Percentiles rank a stretch among this genome's conserved stretches.
These are phyloP conservation scores for Xylaria polymorpha DNA, from an alignment of 2,329 filamentous ascomycete genomes.

Conservation along the genomic window DNA sequence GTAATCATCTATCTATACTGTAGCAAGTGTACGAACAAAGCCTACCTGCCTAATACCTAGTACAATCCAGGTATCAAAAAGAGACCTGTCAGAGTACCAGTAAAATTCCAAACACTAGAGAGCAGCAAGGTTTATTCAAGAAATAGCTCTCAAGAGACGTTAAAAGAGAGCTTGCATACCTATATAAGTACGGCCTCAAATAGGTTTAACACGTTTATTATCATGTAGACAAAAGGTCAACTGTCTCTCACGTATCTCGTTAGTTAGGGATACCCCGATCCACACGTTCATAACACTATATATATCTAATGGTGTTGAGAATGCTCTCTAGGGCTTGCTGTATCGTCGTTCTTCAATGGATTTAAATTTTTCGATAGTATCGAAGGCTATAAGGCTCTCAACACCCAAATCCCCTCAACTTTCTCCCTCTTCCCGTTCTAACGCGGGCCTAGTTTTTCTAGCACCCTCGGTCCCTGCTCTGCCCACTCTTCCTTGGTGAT, in stretches of 20 bases:
- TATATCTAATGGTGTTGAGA: background rate
- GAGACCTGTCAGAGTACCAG: no score
- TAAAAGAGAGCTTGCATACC: no score
- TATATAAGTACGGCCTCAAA: no score
- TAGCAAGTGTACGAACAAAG: no score
- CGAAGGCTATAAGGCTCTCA: constrained; percentile 20
- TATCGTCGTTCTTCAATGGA: background rate
- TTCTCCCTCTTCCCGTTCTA: constrained; percentile 55
- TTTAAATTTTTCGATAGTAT: constrained; percentile 9
- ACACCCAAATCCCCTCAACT: background rate
- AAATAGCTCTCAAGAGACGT: no score
- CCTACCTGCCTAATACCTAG: no score
- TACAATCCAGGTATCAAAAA: no score
- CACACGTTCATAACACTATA: background rate
- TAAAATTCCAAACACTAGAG: no score
- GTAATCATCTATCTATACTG: no score
- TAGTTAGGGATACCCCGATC: background rate
- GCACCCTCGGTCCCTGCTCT: constrained; percentile 83
- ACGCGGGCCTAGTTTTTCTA: constrained; percentile 94
- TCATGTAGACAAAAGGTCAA: background rate
- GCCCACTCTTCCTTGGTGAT: constrained; percentile 97
- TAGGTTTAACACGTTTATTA: no score
- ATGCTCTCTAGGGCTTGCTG: background rate
- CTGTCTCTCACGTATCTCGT: background rate
- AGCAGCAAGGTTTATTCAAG: no score